Evolutionary conservation across 768 basidiomycete species (phyloP), one percentile per base, ranked within the genome.

Genomic region (Leccinellum luteum): DNA sequence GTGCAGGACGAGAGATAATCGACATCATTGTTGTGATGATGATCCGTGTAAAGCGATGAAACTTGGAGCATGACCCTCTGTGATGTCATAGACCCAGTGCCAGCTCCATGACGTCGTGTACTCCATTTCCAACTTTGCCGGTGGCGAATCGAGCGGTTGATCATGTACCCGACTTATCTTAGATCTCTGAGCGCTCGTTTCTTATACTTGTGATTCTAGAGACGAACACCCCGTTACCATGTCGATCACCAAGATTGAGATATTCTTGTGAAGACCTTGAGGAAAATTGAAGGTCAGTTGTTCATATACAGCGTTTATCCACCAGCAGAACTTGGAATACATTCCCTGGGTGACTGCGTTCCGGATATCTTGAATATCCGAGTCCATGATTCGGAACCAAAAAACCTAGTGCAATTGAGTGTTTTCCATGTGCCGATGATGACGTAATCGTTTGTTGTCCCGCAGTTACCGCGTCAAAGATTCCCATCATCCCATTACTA

Each of bases 381-480:
- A 38, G 35, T 17, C 35, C 35, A 38, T 38, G 35, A 38, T 8
- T 32, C 13, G 12, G 35, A 9, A n/a, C n/a, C 17, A 8, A 38
- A n/a, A n/a, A n/a, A n/a, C n/a, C n/a, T n/a, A n/a, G n/a, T n/a
- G n/a, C n/a, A n/a, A n/a, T n/a, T n/a, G n/a, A n/a, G n/a, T n/a
- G n/a, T n/a, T n/a, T 28, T 28, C 28, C 28, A 28, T 28, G 30
- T 30, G 3, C 9, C 9, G 4, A 25, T 55, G 62, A 64, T 66
- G 65, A 66, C 65, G 56, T 66, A 66, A 66, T 61, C 62, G n/a
- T 17, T 58, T 56, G n/a, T 17, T 28, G 30, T 15, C 9, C 19
- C 21, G 53, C 30, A 15, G 47, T 51, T 17, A 19, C 44, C 35
- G 6, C n/a, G 13, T 25, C 10, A 27, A 44, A 30, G 49, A 50